phyloP scores from a whole-genome alignment of 805 yeast species.

The Peterozyma toletana region DNA sequence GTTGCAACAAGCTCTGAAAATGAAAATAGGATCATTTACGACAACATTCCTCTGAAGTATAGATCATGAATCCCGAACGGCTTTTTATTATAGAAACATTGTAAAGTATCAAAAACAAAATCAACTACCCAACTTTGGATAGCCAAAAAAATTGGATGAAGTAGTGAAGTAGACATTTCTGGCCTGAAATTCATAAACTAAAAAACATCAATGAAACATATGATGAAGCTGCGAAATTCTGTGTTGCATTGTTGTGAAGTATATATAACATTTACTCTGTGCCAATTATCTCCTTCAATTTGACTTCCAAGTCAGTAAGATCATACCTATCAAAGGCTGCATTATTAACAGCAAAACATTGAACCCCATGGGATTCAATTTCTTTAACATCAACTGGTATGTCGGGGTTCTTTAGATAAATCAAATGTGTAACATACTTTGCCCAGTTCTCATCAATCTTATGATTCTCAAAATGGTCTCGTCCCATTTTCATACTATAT shows the following conservation, averaged over 20 bases:
- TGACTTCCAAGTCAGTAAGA: constrained; percentile 28
- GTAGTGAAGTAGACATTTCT: no score
- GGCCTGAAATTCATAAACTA: no score
- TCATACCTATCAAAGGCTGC: constrained; percentile 28
- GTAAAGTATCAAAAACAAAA: not conserved
- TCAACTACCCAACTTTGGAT: not conserved
- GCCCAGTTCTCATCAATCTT: constrained; percentile 22
- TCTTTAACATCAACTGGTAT: constrained; percentile 38
- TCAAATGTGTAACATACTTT: constrained; percentile 54
- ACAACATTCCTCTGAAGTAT: constrained; percentile 31
- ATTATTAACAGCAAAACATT: constrained; percentile 33
- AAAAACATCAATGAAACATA: no score
- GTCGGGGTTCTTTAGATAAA: constrained; percentile 44
- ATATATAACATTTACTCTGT: constrained; percentile 1
- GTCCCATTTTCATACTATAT: constrained; percentile 35
- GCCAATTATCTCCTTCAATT: constrained; percentile 14
- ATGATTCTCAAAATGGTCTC: constrained; percentile 11
- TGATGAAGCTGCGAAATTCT: no score
- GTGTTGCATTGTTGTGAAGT: no score
- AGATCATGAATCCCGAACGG: not conserved
- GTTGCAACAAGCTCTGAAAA: constrained; percentile 30
- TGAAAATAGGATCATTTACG: constrained; percentile 26
- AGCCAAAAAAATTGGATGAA: not conserved
- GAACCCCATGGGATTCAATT: constrained; percentile 35
- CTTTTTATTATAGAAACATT: not conserved